Conservation (phyloP, 371 early-diverging fungal genomes). For the Caulochytrium protostelioides region DNA sequence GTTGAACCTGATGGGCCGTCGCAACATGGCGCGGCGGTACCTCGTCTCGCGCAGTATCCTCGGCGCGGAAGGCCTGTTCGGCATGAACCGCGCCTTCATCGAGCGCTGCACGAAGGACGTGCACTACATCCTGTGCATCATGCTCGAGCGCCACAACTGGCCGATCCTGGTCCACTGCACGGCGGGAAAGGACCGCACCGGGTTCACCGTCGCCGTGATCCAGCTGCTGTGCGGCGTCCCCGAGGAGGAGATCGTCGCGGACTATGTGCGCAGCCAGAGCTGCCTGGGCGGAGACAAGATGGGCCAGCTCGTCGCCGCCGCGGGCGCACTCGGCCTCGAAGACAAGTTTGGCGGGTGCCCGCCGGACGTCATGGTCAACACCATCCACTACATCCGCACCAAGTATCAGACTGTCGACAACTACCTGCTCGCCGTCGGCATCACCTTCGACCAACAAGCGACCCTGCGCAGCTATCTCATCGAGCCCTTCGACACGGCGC, state of each 20-base stretch:
- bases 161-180: conserved; percentile 66
- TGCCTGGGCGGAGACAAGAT: conserved; percentile 24
- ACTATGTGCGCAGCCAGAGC: conserved; percentile 38
- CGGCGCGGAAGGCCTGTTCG: conserved; percentile 21
- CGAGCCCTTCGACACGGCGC: too few species aligned
- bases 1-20: background rate
- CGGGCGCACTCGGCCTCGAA: conserved; percentile 26
- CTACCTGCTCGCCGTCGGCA: too few species aligned
- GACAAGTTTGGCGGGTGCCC: conserved; percentile 33
- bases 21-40: background rate
- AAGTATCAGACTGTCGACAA: too few species aligned
- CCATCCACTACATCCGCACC: too few species aligned
- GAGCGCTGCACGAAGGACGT: conserved; percentile 30
- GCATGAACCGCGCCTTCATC: conserved; percentile 34
- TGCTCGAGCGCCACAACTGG: conserved; percentile 26
- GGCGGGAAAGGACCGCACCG: conserved; percentile 76
- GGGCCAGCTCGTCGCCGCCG: conserved; percentile 22
- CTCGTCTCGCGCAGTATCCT: conserved; percentile 1
- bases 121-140: conserved; percentile 23
- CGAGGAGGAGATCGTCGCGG: conserved; percentile 44
- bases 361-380: too few species aligned
- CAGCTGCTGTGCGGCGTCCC: conserved; percentile 44
- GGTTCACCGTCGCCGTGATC: conserved; percentile 45
- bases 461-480: too few species aligned
- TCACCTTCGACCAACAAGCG: too few species aligned